These are phyloP conservation scores for Penicilliopsis zonata DNA, from an alignment of 495 filamentous ascomycete genomes.

Conservation along the genomic window DNA sequence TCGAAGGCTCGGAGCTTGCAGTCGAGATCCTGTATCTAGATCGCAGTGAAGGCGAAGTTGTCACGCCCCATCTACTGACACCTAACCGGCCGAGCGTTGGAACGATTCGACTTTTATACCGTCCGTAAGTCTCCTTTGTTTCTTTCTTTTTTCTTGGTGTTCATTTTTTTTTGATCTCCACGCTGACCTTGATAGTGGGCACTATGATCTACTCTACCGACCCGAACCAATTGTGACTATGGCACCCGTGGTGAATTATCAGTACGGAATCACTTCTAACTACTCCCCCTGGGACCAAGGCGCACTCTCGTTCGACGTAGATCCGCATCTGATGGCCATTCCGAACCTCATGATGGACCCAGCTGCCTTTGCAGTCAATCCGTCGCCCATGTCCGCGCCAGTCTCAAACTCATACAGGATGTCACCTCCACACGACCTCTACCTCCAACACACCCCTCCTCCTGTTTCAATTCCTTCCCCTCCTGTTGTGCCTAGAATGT, in stretches of 20 bases:
- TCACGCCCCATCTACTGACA: constrained; percentile 64
- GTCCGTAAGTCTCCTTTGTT: constrained; percentile 43
- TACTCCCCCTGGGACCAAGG: constrained; percentile 28
- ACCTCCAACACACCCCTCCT: constrained; percentile 23
- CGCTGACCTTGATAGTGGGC: constrained; percentile 43
- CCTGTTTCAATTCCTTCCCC: constrained; percentile 23
- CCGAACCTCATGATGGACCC: constrained; percentile 33
- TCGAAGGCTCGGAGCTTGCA: constrained; percentile 60
- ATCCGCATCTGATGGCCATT: constrained; percentile 40
- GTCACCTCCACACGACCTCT: constrained; percentile 28
- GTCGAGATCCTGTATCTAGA: constrained; percentile 89
- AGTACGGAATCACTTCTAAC: constrained; percentile 32
- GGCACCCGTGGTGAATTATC: constrained; percentile 32
- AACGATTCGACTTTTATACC: constrained; percentile 55
- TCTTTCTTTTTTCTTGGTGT: background rate
- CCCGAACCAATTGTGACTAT: constrained; percentile 39
- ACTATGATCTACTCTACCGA: constrained; percentile 92
- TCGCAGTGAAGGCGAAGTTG: constrained; percentile 65
- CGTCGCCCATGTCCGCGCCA: constrained; percentile 34
- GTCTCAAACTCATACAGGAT: constrained; percentile 34
- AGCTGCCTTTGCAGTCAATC: constrained; percentile 21
- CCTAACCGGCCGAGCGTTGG: constrained; percentile 36
- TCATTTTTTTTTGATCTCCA: no score
- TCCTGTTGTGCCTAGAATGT: constrained; percentile 17
- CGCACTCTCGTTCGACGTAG: constrained; percentile 36